Evolutionary conservation across 805 yeast genomes (phyloP).

Genomic region (Candida silvicultrix): DNA sequence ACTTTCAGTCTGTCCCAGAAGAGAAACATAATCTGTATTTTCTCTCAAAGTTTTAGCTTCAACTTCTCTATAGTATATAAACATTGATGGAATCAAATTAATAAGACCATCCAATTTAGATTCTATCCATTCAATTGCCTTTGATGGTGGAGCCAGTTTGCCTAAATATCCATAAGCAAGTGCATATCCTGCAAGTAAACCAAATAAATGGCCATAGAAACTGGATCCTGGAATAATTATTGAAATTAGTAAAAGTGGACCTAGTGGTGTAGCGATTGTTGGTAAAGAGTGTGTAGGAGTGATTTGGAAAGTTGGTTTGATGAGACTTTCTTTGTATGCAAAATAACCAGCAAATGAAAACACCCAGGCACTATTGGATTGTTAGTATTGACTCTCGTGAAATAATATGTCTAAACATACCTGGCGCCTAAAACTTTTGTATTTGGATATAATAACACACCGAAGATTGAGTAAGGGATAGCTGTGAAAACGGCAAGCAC

Average conservation of each 20-base stretch:
- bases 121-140: slow-evolving; percentile 61
- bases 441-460: slow-evolving; percentile 40
- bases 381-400: background rate
- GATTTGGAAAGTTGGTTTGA: slow-evolving; percentile 34
- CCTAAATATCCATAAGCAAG: slow-evolving; percentile 52
- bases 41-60: slow-evolving; percentile 44
- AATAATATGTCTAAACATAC: slow-evolving; percentile 1
- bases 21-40: slow-evolving; percentile 22
- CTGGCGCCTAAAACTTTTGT: slow-evolving; percentile 56
- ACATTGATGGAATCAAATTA: slow-evolving; percentile 42
- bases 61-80: slow-evolving; percentile 54
- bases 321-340: slow-evolving; percentile 40
- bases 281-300: slow-evolving; percentile 43
- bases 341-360: slow-evolving; percentile 61
- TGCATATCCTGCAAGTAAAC: slow-evolving; percentile 59
- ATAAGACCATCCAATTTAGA: slow-evolving; percentile 43
- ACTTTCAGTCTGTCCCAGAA: slow-evolving; percentile 9
- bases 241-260: slow-evolving; percentile 40
- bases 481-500: slow-evolving; percentile 66
- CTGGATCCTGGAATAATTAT: slow-evolving; percentile 60
- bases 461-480: slow-evolving; percentile 20
- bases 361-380: slow-evolving; percentile 49
- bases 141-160: slow-evolving; percentile 58
- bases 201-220: slow-evolving; percentile 69
- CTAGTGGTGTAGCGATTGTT: slow-evolving; percentile 52